A percentile compares a stretch with the other conserved stretches of the same genome.
phyloP scores from a whole-genome alignment of 2,329 filamentous ascomycete genomes.

The Cladophialophora psammophila region DNA sequence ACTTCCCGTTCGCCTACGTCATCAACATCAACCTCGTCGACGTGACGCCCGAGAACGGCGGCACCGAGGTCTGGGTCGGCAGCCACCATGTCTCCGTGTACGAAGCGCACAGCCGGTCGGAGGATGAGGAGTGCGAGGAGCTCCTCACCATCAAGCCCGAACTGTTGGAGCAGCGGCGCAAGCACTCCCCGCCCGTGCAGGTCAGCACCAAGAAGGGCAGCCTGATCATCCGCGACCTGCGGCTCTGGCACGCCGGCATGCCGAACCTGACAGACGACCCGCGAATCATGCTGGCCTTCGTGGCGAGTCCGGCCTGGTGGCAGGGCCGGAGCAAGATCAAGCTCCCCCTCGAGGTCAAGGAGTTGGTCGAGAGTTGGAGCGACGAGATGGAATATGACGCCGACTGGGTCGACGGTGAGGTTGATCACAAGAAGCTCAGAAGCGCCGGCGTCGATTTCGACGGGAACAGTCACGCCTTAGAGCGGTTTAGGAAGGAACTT shows the following conservation, averaged over 20 bases:
- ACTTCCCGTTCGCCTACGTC: slow-evolving; percentile 58
- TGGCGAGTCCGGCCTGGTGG: slow-evolving; percentile 38
- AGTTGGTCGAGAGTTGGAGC: slow-evolving; percentile 37
- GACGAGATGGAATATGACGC: slow-evolving; percentile 35
- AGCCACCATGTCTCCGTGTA: slow-evolving; percentile 53
- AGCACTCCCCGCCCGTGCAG: slow-evolving; percentile 49
- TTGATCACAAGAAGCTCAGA: slow-evolving; percentile 38
- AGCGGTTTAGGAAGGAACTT: slow-evolving; percentile 31
- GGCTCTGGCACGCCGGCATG: slow-evolving; percentile 71
- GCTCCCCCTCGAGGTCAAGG: slow-evolving; percentile 36
- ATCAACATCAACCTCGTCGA: slow-evolving; percentile 58
- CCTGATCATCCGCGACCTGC: slow-evolving; percentile 65
- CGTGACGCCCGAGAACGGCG: slow-evolving; percentile 55
- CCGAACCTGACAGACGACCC: slow-evolving; percentile 61
- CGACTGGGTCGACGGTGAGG: slow-evolving; percentile 38
- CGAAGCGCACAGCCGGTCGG: slow-evolving; percentile 39
- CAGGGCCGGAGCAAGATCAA: slow-evolving; percentile 35
- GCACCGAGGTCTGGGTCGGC: slow-evolving; percentile 61
- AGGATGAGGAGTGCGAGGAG: slow-evolving; percentile 26
- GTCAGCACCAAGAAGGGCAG: slow-evolving; percentile 57
- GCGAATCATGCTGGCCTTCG: slow-evolving; percentile 64
- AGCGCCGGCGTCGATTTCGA: slow-evolving; percentile 38
- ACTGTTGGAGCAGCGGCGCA: slow-evolving; percentile 45
- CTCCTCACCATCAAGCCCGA: slow-evolving; percentile 44
- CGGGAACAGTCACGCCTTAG: slow-evolving; percentile 26